These are phyloP conservation scores for Coemansia sp. DNA, from an alignment of 192 early-diverging fungal species.

Conservation along the genomic window DNA sequence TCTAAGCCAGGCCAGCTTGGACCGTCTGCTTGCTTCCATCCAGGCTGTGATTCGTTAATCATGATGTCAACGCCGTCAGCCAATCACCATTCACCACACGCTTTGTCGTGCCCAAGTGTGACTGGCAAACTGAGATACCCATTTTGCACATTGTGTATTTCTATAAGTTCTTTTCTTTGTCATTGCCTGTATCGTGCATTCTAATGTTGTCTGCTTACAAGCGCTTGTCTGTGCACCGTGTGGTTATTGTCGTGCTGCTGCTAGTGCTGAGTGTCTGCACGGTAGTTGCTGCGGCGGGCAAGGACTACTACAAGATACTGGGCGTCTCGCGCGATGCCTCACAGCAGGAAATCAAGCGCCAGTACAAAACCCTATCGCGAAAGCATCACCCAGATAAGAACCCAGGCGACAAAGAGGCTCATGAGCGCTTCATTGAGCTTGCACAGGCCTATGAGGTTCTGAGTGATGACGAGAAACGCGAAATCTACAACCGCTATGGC, in stretches of 20 bases:
- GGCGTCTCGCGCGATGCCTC: constrained; percentile 78
- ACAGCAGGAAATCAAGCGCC: constrained; percentile 87
- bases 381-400: constrained; percentile 89
- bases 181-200: neutral
- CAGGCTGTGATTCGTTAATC: neutral
- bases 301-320: constrained; percentile 88
- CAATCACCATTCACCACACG: constrained; percentile 36
- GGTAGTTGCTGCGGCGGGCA: constrained; percentile 21
- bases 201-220: constrained; percentile 8
- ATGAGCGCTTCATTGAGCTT: constrained; percentile 86
- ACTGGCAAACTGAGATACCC: neutral
- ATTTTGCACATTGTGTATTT: neutral
- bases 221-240: constrained; percentile 2
- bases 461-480: constrained; percentile 86
- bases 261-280: constrained; percentile 10
- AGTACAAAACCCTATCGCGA: constrained; percentile 86
- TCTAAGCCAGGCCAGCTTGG: neutral
- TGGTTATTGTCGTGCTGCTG: constrained; percentile 8
- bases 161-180: neutral
- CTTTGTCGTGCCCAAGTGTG: neutral
- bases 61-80: neutral
- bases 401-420: constrained; percentile 78
- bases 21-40: neutral
- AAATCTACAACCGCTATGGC: constrained; percentile 90
- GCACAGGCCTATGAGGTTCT: constrained; percentile 93